These are phyloP conservation scores for Podaxis sp. DNA, from an alignment of 768 basidiomycete genomes.

Conservation along the genomic window DNA sequence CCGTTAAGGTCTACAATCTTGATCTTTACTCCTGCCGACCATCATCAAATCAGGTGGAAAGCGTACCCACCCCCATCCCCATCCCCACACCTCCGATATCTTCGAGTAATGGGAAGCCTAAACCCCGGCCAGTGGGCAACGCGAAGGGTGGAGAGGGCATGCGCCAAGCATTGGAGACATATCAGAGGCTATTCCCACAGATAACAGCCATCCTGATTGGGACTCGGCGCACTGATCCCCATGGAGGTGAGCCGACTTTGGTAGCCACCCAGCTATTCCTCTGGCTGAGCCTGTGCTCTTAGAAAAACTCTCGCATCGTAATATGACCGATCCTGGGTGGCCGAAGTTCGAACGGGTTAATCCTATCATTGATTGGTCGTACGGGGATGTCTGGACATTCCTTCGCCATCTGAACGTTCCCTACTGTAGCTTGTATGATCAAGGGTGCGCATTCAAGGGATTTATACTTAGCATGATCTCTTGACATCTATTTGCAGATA, in stretches of 20 bases:
- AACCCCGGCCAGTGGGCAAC: slow-evolving; percentile 40
- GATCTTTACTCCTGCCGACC: slow-evolving; percentile 65
- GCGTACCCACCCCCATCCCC: slow-evolving; percentile 36
- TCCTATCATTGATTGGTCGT: slow-evolving; percentile 95
- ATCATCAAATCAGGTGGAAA: slow-evolving; percentile 46
- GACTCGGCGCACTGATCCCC: slow-evolving; percentile 86
- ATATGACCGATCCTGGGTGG: slow-evolving; percentile 89
- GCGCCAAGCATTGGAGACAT: slow-evolving; percentile 72
- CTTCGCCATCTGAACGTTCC: slow-evolving; percentile 71
- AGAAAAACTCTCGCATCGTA: slow-evolving; percentile 73
- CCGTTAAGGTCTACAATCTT: slow-evolving; percentile 64
- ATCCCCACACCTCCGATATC: slow-evolving; percentile 15
- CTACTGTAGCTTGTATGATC: slow-evolving; percentile 88
- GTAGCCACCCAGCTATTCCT: neutral
- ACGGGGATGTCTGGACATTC: slow-evolving; percentile 88
- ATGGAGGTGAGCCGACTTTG: slow-evolving; percentile 68
- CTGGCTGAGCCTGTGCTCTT: neutral
- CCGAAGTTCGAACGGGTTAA: slow-evolving; percentile 88
- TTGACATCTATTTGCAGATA: slow-evolving; percentile 53
- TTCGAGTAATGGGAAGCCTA: slow-evolving; percentile 23
- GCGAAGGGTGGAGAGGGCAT: slow-evolving; percentile 69
- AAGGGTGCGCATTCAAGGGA: slow-evolving; percentile 59
- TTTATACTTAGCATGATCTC: neutral
- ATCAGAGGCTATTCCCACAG: slow-evolving; percentile 64
- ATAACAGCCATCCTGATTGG: slow-evolving; percentile 87